Evolutionary conservation across 331 rosid species (phyloP), one percentile per base, ranked within the genome.

Genomic region (Phaseolus coccineus): DNA sequence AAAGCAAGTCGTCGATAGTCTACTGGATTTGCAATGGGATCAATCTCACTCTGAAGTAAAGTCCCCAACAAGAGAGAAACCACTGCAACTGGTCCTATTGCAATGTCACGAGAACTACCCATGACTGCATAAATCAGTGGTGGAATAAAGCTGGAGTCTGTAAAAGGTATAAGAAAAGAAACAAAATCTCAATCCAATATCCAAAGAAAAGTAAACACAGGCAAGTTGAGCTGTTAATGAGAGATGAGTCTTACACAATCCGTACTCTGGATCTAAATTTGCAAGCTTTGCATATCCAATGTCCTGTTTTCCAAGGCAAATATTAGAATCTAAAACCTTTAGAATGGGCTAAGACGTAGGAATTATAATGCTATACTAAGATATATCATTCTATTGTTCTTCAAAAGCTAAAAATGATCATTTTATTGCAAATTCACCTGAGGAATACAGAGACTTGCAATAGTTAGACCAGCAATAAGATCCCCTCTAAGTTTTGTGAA

Each of bases 61-160:
- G 97, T 92, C 57, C 98, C 98, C 55, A 92, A 76, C 90, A 94
- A 85, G 78, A 94, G 96, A 30, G 98, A 94, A 77, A 94, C 97
- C 66, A 94, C 98, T 5, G 97, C 97, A 62, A 94, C 97, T 1
- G 99, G 99, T 77, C 99, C 99, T 8, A 95, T 91, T 72, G 98
- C 99, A 44, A 95, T 93, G 80, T 95, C 99, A 67, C 99, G 94
- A 15, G 98, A 95, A 82, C 98, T 95, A 44, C 99, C 99, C 99
- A 95, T 95, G 76, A 85, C 68, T 37, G 99, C 89, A 81, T 95
- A 95, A 77, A 95, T 85, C 79, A 95, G 76, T 14, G 98, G 99
- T 68, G 99, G 99, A 77, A 94, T 94, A 71, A 94, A 91, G 87
- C 98, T 94, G 44, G 98, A 92, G 71, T 94, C 98, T 92, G 85